phyloP scores from a whole-genome alignment of 2,329 filamentous ascomycete species.

The Podosphaera fusca region DNA sequence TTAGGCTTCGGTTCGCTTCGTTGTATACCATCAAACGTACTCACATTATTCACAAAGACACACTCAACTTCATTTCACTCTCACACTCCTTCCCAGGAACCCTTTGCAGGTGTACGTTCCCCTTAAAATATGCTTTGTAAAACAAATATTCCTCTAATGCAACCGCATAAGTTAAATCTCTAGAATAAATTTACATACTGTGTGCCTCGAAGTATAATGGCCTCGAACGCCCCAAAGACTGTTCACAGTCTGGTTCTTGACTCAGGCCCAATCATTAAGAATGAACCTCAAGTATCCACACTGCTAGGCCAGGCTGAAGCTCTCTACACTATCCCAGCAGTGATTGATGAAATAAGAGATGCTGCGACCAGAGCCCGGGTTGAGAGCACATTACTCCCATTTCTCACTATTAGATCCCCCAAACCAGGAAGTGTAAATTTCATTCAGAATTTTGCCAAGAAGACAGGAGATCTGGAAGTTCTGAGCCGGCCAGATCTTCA shows the following conservation, averaged over 20 bases:
- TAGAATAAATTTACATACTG: not conserved
- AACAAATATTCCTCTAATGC: no score
- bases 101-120: no score
- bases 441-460: slow-evolving; percentile 63
- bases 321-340: slow-evolving; percentile 64
- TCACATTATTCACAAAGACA: no score
- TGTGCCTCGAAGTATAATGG: slow-evolving; percentile 6
- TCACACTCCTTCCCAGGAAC: no score
- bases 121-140: no score
- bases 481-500: slow-evolving; percentile 77
- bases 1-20: no score
- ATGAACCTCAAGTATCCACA: slow-evolving; percentile 65
- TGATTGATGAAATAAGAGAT: slow-evolving; percentile 74
- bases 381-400: slow-evolving; percentile 66
- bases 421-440: slow-evolving; percentile 55
- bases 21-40: no score
- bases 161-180: not conserved
- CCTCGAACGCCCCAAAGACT: slow-evolving; percentile 27
- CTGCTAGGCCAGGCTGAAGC: slow-evolving; percentile 55
- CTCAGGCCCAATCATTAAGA: slow-evolving; percentile 81
- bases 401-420: slow-evolving; percentile 56
- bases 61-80: no score
- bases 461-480: slow-evolving; percentile 73
- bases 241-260: slow-evolving; percentile 74
- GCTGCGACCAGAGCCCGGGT: slow-evolving; percentile 56